Percentiles rank a stretch among this genome's conserved stretches.
phyloP scores from a whole-genome alignment of 352 stramenopile species.

The Phytophthora colocasiae region DNA sequence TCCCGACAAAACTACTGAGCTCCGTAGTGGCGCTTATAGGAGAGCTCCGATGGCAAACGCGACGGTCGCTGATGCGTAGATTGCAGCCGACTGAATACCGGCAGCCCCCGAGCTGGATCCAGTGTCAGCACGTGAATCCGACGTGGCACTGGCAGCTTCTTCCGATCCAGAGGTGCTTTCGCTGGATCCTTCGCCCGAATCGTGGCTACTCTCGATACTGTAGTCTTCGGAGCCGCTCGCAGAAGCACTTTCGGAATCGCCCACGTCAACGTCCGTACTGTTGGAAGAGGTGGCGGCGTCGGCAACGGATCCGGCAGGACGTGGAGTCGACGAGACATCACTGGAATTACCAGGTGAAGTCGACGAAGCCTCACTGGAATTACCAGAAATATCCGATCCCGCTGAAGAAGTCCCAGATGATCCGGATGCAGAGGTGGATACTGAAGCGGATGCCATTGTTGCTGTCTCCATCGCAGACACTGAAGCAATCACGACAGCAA shows the following conservation, averaged over 20 bases:
- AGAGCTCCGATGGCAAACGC: constrained; percentile 19
- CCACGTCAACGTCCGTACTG: constrained; percentile 2
- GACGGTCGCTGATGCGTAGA: constrained; percentile 28
- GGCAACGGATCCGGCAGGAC: neutral
- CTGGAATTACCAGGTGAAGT: constrained; percentile 8
- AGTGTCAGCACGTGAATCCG: constrained; percentile 4
- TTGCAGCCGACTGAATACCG: constrained; percentile 9
- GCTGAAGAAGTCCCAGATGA: neutral
- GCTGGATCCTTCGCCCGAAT: constrained; percentile 11
- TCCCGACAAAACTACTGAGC: neutral
- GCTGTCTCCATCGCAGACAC: constrained; percentile 6
- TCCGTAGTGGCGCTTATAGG: constrained; percentile 13
- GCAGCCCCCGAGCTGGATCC: constrained; percentile 23
- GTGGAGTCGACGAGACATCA: neutral
- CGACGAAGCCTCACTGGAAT: neutral
- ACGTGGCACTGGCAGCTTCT: constrained; percentile 10
- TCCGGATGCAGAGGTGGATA: constrained; percentile 5
- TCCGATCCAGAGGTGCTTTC: constrained; percentile 4
- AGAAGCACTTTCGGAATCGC: constrained; percentile 5
- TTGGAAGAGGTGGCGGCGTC: constrained; percentile 3
- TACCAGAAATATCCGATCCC: too few species aligned
- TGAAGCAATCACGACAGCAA: constrained; percentile 32
- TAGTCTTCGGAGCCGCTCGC: constrained; percentile 20
- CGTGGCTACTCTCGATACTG: constrained; percentile 9
- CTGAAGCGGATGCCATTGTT: constrained; percentile 5